Evolutionary conservation across 192 early-diverging fungal species (phyloP).

Genomic region (Phlyctochytrium arcticum): DNA sequence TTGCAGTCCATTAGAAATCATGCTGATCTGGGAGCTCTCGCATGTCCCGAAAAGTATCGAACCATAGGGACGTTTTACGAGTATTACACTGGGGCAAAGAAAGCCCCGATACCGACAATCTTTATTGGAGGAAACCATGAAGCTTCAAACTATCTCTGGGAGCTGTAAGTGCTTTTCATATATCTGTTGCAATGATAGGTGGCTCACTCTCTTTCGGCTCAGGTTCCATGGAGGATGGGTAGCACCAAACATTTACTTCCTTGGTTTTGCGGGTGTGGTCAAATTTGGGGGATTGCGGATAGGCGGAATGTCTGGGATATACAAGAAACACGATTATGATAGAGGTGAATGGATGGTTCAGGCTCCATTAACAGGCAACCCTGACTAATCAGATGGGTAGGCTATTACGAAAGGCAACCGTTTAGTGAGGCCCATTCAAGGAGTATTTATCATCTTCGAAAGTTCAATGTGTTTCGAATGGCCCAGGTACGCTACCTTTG

Average conservation of each 20-base stretch:
- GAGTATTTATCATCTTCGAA: constrained; percentile 82
- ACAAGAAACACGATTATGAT: constrained; percentile 48
- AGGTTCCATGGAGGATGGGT: constrained; percentile 95
- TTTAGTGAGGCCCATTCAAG: constrained; percentile 59
- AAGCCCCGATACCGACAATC: constrained; percentile 81
- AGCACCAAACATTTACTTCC: constrained; percentile 85
- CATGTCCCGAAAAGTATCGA: constrained; percentile 84
- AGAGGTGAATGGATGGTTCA: constrained; percentile 13
- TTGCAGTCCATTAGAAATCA: constrained; percentile 74
- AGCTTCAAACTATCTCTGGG: constrained; percentile 89
- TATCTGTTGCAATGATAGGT: neutral
- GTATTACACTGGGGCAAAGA: constrained; percentile 82
- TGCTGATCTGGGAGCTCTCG: constrained; percentile 74
- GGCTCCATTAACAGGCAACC: neutral
- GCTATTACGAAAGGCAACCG: constrained; percentile 78
- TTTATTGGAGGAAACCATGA: constrained; percentile 99
- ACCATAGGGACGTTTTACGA: constrained; percentile 83
- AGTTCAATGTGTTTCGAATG: constrained; percentile 79
- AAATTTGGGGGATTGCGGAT: constrained; percentile 88
- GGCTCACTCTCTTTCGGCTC: neutral
- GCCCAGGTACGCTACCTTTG: constrained; percentile 55
- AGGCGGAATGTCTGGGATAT: constrained; percentile 92
- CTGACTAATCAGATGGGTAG: constrained; percentile 17
- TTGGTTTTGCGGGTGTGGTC: constrained; percentile 83
- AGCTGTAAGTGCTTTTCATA: constrained; percentile 66